phyloP scores from a whole-genome alignment of 1,284 basidiomycete species.

The Tremellales sp. region DNA sequence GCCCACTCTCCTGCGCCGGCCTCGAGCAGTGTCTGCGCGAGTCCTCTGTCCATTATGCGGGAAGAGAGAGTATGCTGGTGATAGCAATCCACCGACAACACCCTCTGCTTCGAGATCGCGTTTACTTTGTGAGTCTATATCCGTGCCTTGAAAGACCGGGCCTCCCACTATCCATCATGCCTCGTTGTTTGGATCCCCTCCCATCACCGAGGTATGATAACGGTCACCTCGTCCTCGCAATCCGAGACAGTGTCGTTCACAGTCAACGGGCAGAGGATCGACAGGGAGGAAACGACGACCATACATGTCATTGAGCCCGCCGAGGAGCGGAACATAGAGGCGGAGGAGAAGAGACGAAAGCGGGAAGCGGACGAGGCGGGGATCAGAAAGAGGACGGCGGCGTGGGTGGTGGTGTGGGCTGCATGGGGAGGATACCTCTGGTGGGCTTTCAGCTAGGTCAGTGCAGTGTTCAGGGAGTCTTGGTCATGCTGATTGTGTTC shows the following conservation, averaged over 20 bases:
- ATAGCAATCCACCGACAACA: no score
- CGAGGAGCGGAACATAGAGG: neutral
- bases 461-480: neutral
- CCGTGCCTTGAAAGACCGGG: no score
- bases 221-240: conserved; percentile 16
- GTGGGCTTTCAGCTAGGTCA: conserved; percentile 15
- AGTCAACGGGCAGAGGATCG: conserved; percentile 20
- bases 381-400: neutral
- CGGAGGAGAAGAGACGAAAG: neutral
- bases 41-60: no score
- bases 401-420: conserved; percentile 10
- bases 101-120: no score
- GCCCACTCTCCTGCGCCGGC: conserved; percentile 55
- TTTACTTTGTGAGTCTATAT: no score
- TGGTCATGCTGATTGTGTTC: conserved; percentile 1
- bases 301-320: conserved; percentile 27
- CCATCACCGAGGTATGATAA: no score
- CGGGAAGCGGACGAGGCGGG: neutral
- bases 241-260: conserved; percentile 2
- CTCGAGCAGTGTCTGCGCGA: conserved; percentile 17
- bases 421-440: conserved; percentile 11
- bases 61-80: no score
- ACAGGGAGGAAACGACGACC: conserved; percentile 15
- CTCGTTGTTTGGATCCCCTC: no score
- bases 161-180: no score